Percentiles rank a stretch among this genome's conserved stretches.
These are phyloP conservation scores for Gossypium arboreum DNA, from an alignment of 345 rosid genomes.

Conservation along the genomic window DNA sequence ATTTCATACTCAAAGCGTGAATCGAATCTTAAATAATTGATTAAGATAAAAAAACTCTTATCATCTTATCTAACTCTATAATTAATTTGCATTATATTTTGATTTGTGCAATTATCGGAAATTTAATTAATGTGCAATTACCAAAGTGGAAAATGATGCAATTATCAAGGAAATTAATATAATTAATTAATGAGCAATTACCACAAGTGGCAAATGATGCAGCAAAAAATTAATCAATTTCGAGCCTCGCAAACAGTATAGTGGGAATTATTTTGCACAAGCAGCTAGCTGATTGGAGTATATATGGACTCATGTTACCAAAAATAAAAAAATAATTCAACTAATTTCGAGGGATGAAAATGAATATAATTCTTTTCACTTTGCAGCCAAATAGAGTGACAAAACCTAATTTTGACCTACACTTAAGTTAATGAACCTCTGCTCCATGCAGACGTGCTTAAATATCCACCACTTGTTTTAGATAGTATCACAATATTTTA, in stretches of 20 bases:
- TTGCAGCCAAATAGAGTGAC: not conserved
- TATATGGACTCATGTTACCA: not conserved
- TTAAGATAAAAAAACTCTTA: too few relatives aligned
- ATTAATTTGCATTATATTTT: too few relatives aligned
- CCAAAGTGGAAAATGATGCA: not conserved
- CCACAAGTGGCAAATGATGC: not conserved
- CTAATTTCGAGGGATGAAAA: not conserved
- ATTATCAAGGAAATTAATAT: too few relatives aligned
- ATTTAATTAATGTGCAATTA: not conserved
- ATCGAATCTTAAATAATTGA: fast-evolving
- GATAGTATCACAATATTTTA: not conserved
- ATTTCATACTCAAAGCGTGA: too few relatives aligned
- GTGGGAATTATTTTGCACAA: too few relatives aligned
- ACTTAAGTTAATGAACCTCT: too few relatives aligned
- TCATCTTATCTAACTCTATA: too few relatives aligned
- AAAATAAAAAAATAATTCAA: not conserved
- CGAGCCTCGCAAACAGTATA: too few relatives aligned
- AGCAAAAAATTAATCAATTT: not conserved
- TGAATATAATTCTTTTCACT: not conserved
- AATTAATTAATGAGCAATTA: too few relatives aligned
- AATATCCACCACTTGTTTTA: slow-evolving; percentile 1
- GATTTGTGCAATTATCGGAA: too few relatives aligned
- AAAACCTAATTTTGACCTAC: not conserved
- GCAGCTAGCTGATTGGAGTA: too few relatives aligned
- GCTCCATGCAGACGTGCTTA: too few relatives aligned